Conservation (phyloP, 345 rosid genomes). For the Lepidium didymum region DNA sequence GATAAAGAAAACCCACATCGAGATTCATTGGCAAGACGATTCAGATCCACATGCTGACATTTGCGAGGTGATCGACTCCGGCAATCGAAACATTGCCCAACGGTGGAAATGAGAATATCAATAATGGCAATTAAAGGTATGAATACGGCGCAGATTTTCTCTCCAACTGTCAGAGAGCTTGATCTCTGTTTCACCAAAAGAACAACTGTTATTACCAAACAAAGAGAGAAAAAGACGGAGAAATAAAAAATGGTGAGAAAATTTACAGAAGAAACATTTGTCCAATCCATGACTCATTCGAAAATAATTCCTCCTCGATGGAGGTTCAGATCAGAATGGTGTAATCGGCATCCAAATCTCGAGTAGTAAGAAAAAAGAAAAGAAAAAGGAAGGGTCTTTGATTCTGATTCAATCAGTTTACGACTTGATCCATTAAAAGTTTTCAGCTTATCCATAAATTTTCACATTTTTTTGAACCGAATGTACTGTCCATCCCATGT, state of each 20-base stretch:
- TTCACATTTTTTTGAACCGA: background rate
- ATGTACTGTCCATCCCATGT: background rate
- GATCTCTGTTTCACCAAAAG: conserved; percentile 32
- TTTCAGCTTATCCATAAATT: background rate
- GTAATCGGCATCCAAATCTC: background rate
- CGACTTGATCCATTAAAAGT: background rate
- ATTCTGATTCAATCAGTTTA: background rate
- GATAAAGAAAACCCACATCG: conserved; percentile 32
- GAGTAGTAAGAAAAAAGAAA: background rate
- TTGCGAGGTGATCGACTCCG: background rate
- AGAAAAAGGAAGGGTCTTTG: background rate
- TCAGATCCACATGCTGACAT: conserved; percentile 27
- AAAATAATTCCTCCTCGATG: background rate
- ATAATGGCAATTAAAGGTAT: conserved; percentile 48
- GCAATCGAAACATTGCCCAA: conserved; percentile 43
- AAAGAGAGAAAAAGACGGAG: background rate
- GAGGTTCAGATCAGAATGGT: background rate
- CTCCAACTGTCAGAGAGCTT: conserved; percentile 52
- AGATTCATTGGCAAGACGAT: conserved; percentile 57
- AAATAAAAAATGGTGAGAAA: background rate
- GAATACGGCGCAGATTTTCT: conserved; percentile 56
- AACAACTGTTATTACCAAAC: background rate
- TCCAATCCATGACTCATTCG: conserved; percentile 22
- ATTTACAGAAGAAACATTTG: conserved; percentile 18
- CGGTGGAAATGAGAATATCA: conserved; percentile 36